Base-by-base conservation (phyloP, 441 rosid genomes). In the Populus hybrid region DNA sequence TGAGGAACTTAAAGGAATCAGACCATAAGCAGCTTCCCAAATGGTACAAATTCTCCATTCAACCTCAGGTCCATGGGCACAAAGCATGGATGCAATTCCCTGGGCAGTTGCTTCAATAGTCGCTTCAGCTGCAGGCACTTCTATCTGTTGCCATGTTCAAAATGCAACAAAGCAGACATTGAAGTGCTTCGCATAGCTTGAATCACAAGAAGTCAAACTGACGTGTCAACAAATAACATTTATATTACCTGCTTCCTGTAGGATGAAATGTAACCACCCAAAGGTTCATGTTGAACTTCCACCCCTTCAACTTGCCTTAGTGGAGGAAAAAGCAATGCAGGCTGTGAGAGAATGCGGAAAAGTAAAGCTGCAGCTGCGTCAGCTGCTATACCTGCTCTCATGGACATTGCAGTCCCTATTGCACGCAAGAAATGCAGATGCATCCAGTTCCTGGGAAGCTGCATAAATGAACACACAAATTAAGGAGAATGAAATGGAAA, bases 21-120 rank as follows among this genome's bases (percentile, higher is more conserved):
- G 78, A 59, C 99, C 99, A 78, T 96, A 96, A 64, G 99, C 98
- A 76, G 99, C 99, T 89, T 96, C 99, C 99, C 99, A 96, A 72
- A 96, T 96, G 36, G 99, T 96, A 83, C 99, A 96, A 68, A 96
- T 96, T 86, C 99, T 89, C 99, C 99, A 96, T 76, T 96, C 99
- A 74, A 96, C 99, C 85, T 96, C 98, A 56, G 99, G 98, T 64
- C 99, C 99, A 76, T 96, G 99, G 83, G 98, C 98, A 86, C 99
- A 96, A 78, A 96, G 99, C 98, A 96, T 93, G n/a, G 99, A 96
- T 45, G 99, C 98, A 84, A 96, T 96, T 80, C 99, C 99, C 86
- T 96, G 99, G 76, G 99, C 99, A 69, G 99, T 96, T 77, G 99
- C 99, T 88, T 96, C 99, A 79, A 96, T 96, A 68, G 95, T 93